Evolutionary conservation across 306 rosid genomes (phyloP).

Genomic region (Cucumis sativus): DNA sequence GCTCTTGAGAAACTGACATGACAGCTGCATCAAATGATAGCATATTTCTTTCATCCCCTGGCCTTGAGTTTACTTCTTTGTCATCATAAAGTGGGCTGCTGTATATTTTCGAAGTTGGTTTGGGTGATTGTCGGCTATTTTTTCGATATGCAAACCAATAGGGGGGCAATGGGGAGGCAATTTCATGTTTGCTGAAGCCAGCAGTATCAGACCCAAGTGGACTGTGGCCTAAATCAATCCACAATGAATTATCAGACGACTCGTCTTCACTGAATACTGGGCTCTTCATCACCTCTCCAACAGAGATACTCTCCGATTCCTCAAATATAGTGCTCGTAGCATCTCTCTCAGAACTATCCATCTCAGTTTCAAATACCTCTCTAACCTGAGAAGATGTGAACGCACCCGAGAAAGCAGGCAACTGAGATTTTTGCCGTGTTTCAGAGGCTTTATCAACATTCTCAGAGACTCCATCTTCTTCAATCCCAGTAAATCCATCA

Average conservation of each 20-base stretch:
- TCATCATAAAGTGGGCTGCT: slow-evolving; percentile 77
- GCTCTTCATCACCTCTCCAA: slow-evolving; percentile 95
- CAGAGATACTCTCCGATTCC: slow-evolving; percentile 75
- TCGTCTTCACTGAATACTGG: slow-evolving; percentile 95
- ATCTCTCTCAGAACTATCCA: slow-evolving; percentile 86
- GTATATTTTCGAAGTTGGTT: slow-evolving; percentile 50
- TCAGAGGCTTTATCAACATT: slow-evolving; percentile 45
- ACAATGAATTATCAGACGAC: slow-evolving; percentile 77
- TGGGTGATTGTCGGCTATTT: slow-evolving; percentile 50
- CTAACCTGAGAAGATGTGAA: slow-evolving; percentile 84
- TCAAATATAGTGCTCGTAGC: slow-evolving; percentile 92
- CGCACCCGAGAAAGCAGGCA: slow-evolving; percentile 95
- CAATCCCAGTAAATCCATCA: slow-evolving; percentile 51
- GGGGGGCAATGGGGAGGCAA: slow-evolving; percentile 70
- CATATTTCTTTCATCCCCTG: slow-evolving; percentile 44
- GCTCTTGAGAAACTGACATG: slow-evolving; percentile 63
- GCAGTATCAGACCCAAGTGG: slow-evolving; percentile 67
- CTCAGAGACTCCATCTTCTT: slow-evolving; percentile 38
- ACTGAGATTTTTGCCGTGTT: slow-evolving; percentile 44
- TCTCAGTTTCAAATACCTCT: slow-evolving; percentile 85
- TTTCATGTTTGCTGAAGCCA: slow-evolving; percentile 42
- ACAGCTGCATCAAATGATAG: slow-evolving; percentile 89
- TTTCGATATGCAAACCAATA: slow-evolving; percentile 60
- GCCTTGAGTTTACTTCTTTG: slow-evolving; percentile 31
- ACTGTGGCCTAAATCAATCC: slow-evolving; percentile 98